Evolutionary conservation across 2,329 filamentous ascomycete species (phyloP).

Genomic region (Beauveria varroae): DNA sequence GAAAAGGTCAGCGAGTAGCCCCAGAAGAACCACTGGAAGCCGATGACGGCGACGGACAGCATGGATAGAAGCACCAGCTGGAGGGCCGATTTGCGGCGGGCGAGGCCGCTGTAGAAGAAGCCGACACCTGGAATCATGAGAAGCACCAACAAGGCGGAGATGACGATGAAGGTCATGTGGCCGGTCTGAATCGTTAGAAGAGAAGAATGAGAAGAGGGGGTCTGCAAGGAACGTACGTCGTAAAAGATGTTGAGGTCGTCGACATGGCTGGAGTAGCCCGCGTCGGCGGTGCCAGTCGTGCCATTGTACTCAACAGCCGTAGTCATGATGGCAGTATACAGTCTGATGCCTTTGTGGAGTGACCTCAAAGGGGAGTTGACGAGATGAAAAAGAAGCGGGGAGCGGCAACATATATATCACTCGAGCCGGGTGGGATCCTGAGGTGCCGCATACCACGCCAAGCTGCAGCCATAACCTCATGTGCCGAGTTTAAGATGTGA

Average conservation of each 20-base stretch:
- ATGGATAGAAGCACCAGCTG: slow-evolving; percentile 80
- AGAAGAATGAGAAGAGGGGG: slow-evolving; percentile 13
- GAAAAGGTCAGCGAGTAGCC: slow-evolving; percentile 83
- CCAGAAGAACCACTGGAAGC: slow-evolving; percentile 96
- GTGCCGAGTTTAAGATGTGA: neutral
- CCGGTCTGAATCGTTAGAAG: slow-evolving; percentile 48
- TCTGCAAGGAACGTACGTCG: slow-evolving; percentile 42
- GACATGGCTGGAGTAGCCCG: slow-evolving; percentile 41
- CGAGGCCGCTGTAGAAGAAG: slow-evolving; percentile 90
- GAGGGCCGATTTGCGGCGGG: slow-evolving; percentile 80
- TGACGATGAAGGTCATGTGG: slow-evolving; percentile 75
- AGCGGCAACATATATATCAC: neutral
- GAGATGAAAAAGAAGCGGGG: neutral
- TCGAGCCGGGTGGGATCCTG: neutral
- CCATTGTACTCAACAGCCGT: slow-evolving; percentile 41
- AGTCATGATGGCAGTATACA: neutral
- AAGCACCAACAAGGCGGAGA: slow-evolving; percentile 69
- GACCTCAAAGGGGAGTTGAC: neutral
- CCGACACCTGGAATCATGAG: slow-evolving; percentile 92
- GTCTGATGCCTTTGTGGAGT: neutral
- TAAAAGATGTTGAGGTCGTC: slow-evolving; percentile 82
- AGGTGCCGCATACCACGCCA: neutral
- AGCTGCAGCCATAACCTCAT: neutral
- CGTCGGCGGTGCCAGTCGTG: slow-evolving; percentile 39
- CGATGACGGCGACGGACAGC: slow-evolving; percentile 70